A percentile compares a stretch with the other conserved stretches of the same genome.
Conservation (phyloP, 495 filamentous ascomycete genomes). For the Neurospora sp. region DNA sequence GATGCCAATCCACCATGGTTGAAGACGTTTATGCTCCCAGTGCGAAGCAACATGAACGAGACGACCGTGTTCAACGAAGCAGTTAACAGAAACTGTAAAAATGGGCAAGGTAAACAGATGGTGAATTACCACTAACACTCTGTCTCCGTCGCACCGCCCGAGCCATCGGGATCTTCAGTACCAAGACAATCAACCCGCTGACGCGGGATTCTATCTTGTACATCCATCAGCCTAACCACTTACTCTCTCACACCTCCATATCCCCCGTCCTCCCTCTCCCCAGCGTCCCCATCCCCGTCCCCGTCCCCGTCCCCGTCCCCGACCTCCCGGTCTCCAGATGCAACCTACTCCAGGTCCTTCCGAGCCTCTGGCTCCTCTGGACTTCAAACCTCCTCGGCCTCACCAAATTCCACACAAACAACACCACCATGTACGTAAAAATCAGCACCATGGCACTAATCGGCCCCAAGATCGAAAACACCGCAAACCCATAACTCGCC, state of each 20-base stretch:
- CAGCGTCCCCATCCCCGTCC: not conserved
- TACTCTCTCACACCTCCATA: too few species aligned
- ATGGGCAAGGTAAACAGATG: not conserved
- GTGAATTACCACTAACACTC: too few species aligned
- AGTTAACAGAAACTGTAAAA: not conserved
- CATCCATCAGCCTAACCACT: not conserved
- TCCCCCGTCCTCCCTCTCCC: not conserved
- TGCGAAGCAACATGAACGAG: too few species aligned
- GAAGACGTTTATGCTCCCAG: too few species aligned
- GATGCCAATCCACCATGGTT: too few species aligned
- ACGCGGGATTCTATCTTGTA: not conserved
- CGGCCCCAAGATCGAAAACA: constrained; percentile 36
- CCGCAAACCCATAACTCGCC: constrained; percentile 42
- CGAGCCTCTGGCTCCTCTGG: not conserved
- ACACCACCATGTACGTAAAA: not conserved
- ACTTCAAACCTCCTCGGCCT: not conserved
- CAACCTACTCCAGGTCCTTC: not conserved
- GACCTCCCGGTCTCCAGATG: not conserved
- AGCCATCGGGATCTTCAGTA: too few species aligned
- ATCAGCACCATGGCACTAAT: not conserved
- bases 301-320: too few species aligned
- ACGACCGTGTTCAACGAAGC: too few species aligned
- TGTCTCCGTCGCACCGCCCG: too few species aligned
- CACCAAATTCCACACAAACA: not conserved
- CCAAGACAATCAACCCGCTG: not conserved